Percentiles rank a stretch among this genome's conserved stretches.
These are phyloP conservation scores for Colletotrichum eleusines DNA, from an alignment of 2,329 filamentous ascomycete species.

Conservation along the genomic window DNA sequence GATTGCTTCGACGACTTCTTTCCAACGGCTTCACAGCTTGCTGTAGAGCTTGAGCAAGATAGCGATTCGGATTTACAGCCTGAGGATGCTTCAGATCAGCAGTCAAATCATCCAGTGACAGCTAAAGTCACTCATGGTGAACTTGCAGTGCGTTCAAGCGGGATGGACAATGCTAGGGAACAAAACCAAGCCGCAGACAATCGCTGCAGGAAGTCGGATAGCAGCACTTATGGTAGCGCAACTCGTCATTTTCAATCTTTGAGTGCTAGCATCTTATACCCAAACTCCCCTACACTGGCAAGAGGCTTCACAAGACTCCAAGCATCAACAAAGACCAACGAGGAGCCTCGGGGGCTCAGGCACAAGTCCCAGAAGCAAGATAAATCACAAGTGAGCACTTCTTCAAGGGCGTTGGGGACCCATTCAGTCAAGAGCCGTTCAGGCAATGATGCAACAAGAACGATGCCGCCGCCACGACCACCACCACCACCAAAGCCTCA, in stretches of 20 bases:
- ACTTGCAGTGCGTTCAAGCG: neutral
- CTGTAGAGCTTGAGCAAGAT: slow-evolving; percentile 62
- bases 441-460: neutral
- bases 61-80: neutral
- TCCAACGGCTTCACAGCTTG: slow-evolving; percentile 68
- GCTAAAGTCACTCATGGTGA: neutral
- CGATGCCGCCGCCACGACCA: neutral
- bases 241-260: neutral
- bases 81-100: neutral
- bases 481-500: neutral
- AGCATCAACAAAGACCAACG: neutral
- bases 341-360: neutral
- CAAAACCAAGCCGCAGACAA: neutral
- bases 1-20: slow-evolving; percentile 65
- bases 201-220: neutral
- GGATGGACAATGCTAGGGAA: neutral
- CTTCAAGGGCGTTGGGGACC: neutral
- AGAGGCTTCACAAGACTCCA: neutral
- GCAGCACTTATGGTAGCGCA: no score
- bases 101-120: no score
- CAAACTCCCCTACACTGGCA: neutral
- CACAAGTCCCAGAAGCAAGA: neutral
- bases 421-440: neutral
- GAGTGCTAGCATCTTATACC: neutral
- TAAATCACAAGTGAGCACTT: neutral